These are phyloP conservation scores for Paecilomyces variotii DNA, from an alignment of 2,329 filamentous ascomycete species.

Conservation along the genomic window DNA sequence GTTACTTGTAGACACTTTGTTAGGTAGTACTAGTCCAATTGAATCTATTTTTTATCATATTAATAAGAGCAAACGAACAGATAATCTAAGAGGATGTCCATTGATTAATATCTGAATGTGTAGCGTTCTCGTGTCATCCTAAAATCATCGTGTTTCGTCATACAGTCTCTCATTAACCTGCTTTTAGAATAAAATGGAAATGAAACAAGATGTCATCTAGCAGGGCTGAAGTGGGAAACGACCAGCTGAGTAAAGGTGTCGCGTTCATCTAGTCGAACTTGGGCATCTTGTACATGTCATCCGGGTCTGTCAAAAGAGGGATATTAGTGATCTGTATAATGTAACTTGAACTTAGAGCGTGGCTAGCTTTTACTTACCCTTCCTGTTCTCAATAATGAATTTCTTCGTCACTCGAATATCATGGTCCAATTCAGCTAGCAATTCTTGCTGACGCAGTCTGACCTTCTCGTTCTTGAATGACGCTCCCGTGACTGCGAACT, in stretches of 20 bases:
- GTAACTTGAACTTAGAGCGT: constrained; percentile 2
- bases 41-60: no score
- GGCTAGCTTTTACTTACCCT: constrained; percentile 35
- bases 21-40: no score
- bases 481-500: constrained; percentile 45
- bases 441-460: constrained; percentile 36
- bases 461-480: constrained; percentile 43
- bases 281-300: constrained; percentile 45
- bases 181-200: background rate
- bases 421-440: constrained; percentile 41
- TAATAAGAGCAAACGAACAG: no score
- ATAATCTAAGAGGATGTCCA: background rate
- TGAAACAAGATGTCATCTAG: background rate
- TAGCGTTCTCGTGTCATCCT: background rate
- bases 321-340: background rate
- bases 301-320: constrained; percentile 36
- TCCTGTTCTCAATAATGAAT: constrained; percentile 46
- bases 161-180: background rate
- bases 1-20: no score
- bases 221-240: background rate
- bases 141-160: background rate
- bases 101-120: background rate
- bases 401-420: constrained; percentile 43
- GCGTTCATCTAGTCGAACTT: constrained; percentile 23
- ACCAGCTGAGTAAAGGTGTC: background rate